These are phyloP conservation scores for Rugonectria rugulosa DNA, from an alignment of 2,329 filamentous ascomycete genomes.

Conservation along the genomic window DNA sequence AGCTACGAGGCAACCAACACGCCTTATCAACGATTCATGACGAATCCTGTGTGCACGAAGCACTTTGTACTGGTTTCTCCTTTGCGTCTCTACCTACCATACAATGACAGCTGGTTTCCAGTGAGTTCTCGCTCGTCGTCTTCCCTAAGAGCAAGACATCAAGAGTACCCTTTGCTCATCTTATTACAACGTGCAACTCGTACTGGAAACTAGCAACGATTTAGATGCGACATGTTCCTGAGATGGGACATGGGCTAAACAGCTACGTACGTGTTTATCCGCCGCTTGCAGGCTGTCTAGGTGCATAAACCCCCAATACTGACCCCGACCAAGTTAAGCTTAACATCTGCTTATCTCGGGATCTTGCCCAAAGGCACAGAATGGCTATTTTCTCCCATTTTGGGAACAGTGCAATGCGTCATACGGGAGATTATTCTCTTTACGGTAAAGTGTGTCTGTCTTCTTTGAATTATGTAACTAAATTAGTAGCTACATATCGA, in stretches of 20 bases:
- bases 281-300: not conserved
- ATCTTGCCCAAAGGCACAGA: not conserved
- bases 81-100: no score
- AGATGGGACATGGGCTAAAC: no score
- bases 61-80: no score
- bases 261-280: not conserved
- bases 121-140: no score
- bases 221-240: not conserved
- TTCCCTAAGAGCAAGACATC: no score
- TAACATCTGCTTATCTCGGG: slow-evolving; percentile 5
- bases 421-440: slow-evolving; percentile 7
- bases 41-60: not conserved
- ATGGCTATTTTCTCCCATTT: slow-evolving; percentile 18
- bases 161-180: no score
- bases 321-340: slow-evolving; percentile 12
- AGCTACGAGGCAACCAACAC: not conserved
- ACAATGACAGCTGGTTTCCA: no score
- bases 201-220: no score
- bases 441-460: not conserved
- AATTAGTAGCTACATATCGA: not conserved
- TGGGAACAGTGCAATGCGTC: not conserved
- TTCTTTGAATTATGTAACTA: not conserved
- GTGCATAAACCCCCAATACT: not conserved
- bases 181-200: no score
- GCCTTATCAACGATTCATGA: slow-evolving; percentile 7